Evolutionary conservation across 1,139 yeast species (phyloP).

Genomic region (Pichia sp.): DNA sequence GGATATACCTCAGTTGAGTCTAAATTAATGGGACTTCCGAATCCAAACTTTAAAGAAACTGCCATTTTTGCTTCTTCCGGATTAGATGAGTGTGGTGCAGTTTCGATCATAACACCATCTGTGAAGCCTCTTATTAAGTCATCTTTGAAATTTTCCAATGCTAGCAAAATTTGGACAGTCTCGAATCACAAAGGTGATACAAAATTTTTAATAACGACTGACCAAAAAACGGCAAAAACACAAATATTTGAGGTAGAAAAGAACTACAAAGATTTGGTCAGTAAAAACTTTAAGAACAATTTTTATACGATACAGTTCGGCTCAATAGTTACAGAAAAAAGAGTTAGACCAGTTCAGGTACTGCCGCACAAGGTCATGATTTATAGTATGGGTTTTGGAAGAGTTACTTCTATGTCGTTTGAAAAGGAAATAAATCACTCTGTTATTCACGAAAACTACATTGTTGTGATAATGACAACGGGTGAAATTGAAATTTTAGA

Average conservation of each 20-base stretch:
- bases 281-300: slow-evolving; percentile 60
- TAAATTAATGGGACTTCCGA: slow-evolving; percentile 55
- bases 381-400: slow-evolving; percentile 60
- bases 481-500: slow-evolving; percentile 51
- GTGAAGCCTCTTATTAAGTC: slow-evolving; percentile 63
- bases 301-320: slow-evolving; percentile 64
- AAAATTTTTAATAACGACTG: slow-evolving; percentile 70
- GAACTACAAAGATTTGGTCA: slow-evolving; percentile 59
- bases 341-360: slow-evolving; percentile 67
- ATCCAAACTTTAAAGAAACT: slow-evolving; percentile 61
- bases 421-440: slow-evolving; percentile 51
- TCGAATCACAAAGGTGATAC: slow-evolving; percentile 38
- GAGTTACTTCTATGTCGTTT: slow-evolving; percentile 30
- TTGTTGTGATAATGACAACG: slow-evolving; percentile 49
- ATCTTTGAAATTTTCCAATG: slow-evolving; percentile 69
- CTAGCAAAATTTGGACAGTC: slow-evolving; percentile 72
- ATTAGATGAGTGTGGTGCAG: slow-evolving; percentile 44
- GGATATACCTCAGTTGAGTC: slow-evolving; percentile 58
- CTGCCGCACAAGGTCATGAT: slow-evolving; percentile 62
- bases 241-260: slow-evolving; percentile 70
- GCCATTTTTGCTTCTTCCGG: slow-evolving; percentile 74
- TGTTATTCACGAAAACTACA: slow-evolving; percentile 45
- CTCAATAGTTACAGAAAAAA: slow-evolving; percentile 29
- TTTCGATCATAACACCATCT: slow-evolving; percentile 60
- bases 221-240: slow-evolving; percentile 56